Conservation (phyloP, 352 stramenopile species). For the Elongisporangium undulatum region DNA sequence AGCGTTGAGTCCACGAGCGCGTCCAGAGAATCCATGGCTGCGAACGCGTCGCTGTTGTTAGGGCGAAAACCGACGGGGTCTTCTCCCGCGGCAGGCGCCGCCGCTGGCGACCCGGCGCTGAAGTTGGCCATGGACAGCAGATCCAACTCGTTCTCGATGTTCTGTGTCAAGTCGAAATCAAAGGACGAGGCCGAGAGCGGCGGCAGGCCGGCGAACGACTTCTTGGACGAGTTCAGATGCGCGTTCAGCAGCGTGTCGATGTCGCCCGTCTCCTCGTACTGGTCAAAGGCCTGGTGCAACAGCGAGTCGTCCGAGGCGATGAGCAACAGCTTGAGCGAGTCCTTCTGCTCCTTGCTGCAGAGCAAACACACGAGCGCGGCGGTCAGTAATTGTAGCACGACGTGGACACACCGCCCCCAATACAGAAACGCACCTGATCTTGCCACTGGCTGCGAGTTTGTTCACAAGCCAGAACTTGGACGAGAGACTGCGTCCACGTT, state of each 20-base stretch:
- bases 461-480: conserved; percentile 87
- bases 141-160: conserved; percentile 77
- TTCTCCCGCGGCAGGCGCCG: conserved; percentile 3
- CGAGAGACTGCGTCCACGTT: conserved; percentile 67
- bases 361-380: background rate
- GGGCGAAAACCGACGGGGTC: conserved; percentile 11
- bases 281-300: conserved; percentile 69
- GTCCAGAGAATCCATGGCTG: conserved; percentile 38
- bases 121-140: conserved; percentile 74
- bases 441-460: conserved; percentile 71
- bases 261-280: conserved; percentile 78
- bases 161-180: conserved; percentile 75
- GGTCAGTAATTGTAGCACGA: background rate
- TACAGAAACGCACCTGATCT: conserved; percentile 46
- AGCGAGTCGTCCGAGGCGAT: conserved; percentile 69
- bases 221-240: conserved; percentile 50
- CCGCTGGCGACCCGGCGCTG: conserved; percentile 5
- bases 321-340: conserved; percentile 78
- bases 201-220: conserved; percentile 50
- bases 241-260: conserved; percentile 67
- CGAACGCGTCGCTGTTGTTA: conserved; percentile 21
- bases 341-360: conserved; percentile 67
- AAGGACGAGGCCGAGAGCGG: conserved; percentile 58
- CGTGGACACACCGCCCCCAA: background rate
- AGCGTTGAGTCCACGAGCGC: conserved; percentile 48